Evolutionary conservation across 2,329 filamentous ascomycete genomes (phyloP), one percentile per base, ranked within the genome.

Genomic region (Neodidymelliopsis sp.): DNA sequence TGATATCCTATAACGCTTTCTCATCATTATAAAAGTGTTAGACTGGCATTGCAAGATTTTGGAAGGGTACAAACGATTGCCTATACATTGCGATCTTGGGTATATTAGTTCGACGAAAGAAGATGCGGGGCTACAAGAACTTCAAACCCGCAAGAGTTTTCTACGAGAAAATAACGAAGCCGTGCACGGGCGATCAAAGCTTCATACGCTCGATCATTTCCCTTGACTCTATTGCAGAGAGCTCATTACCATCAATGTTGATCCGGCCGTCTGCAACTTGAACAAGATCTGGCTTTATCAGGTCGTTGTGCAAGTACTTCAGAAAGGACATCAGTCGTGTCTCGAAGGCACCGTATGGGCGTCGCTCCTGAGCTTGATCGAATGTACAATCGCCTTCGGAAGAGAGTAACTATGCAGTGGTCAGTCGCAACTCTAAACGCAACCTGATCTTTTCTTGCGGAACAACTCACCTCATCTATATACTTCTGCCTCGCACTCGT

Each of bases 181-280:
- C n/a, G n/a, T n/a, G n/a, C n/a, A n/a, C n/a, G n/a, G n/a, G 24
- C 24, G 20, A 19, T 66, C 53, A 67, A 23, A 70, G 47, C 3
- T 63, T 56, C 62, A 72, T 72, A 2, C 68, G 59, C 10, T 57
- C 53, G 28, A 71, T 66, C 62, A 71, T 67, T 7, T 66, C 68
- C 30, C 58, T 52, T 6, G 67, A 68, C 1, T 70, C 68, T 5
- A 38, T 48, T 24, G 69, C 67, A 0, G 64, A 59, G 6, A 72
- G 59, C 33, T 70, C 65, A 24, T 58, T 64, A 4, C 59, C 58
- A 25, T 72, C 56, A 15, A 71, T 63, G 9, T 63, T 69, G 34
- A 73, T 67, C 3, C 74, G 66, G 1, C 79, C 79, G 19, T 71
- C 71, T 54, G 84, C 81, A 4, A 84, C 68, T 54, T 84, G 81